Evolutionary conservation across 768 basidiomycete genomes (phyloP), one percentile per base, ranked within the genome.

Genomic region (Leccinum rimulosum): DNA sequence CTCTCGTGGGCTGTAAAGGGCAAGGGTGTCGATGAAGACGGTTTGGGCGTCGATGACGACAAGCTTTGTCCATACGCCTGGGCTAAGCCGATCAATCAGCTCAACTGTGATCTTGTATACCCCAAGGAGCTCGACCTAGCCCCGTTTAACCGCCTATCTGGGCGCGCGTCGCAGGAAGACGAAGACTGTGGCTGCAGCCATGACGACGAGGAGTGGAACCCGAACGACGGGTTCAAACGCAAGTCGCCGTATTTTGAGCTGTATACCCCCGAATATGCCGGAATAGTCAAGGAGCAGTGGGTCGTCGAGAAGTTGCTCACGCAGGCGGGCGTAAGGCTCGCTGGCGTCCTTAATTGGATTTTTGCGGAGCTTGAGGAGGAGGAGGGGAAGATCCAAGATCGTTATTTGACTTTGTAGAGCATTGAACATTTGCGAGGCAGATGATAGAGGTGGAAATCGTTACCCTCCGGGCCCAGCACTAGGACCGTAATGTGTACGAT

Each of bases 61-160:
- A 67, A 74, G 2, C 71, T 92, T 25, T 95, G 93, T 68, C 93
- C 94, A 0, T 87, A 86, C 66, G 76, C 82, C 49, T 97, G 94
- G 94, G 84, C 87, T 1, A 74, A 82, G 58, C 82, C 86, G 0
- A 79, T 90, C 56, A 88, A 93, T 67, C 67, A 76, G 50, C 81
- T 96, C 62, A 94, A 94, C 75, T 96, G 95, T 77, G 82, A 86
- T 6, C 71, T 93, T 55, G 81, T 90, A 6, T 95, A 91, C 87
- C 93, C 95, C 0, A 71, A 76, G 56, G 87, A 80, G 58, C 80
- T 93, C 48, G 88, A 89, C 59, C 66, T 76, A 0, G 33, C 52
- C 1, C 57, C 35, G 3, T 22, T 27, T 3, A 0, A 19, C 9
- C 50, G 17, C 61, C 75, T 78, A 28, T 76, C 78, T 8, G 81